Evolutionary conservation across 2,329 filamentous ascomycete genomes (phyloP), one percentile per base, ranked within the genome.

Genomic region (Colletotrichum chrysophilum): DNA sequence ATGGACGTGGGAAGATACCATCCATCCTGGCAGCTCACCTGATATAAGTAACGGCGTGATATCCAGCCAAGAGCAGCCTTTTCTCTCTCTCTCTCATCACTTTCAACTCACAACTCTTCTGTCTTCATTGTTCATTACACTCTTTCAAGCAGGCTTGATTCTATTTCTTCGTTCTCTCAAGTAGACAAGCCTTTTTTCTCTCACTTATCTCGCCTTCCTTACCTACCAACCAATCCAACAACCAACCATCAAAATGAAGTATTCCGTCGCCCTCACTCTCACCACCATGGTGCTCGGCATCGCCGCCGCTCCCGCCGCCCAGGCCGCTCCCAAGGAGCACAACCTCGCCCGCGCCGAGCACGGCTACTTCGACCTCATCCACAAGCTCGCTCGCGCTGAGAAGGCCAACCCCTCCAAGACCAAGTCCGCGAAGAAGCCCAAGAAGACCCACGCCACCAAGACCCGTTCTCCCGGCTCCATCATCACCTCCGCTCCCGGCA

Each of bases 71-170:
- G 21, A 30, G 10, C 5, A 7, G 5, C 5, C 4, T 7, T 13
- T 52, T 32, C 14, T 32, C 3, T 16, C 14, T 32, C 3, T 16
- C 8, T 38, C 43, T 55, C 73, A 60, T 60, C 34, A 30, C 58
- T 58, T 75, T 60, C 70, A 38, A 48, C 43, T 52, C 64, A 24
- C 43, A 38, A 32, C 55, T 43, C 65, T 66, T 64, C 62, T 7
- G 24, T 55, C 30, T 61, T 67, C 64, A 18, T 24, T 65, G 5
- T 73, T 69, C 73, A 68, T 43, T 52, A 73, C 70, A 73, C 34
- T 75, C 70, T 52, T 75, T 73, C 73, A 75, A 73, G 73, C 73
- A 73, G 73, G 73, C 73, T 73, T 75, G 73, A 75, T 73, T 71
- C 38, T 38, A 36, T 48, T 73, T 75, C 30, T 43, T 60, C 64